Evolutionary conservation across 768 basidiomycete species (phyloP).

Genomic region (Pulveroboletus ravenelii): DNA sequence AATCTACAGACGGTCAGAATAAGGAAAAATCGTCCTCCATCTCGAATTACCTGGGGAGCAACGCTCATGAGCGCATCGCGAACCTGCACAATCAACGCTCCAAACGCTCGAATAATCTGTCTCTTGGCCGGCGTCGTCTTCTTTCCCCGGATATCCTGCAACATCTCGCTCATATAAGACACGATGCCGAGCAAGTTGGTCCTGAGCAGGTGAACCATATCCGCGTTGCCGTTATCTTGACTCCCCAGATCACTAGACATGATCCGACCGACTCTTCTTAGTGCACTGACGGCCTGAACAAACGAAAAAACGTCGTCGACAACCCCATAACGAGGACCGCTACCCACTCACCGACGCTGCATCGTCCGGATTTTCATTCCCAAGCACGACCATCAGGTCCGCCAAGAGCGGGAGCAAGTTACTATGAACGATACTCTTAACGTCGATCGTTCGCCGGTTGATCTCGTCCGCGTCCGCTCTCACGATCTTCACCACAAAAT

Average conservation of each 20-base stretch:
- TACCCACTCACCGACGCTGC: constrained; percentile 40
- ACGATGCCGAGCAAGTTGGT: constrained; percentile 81
- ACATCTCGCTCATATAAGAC: constrained; percentile 75
- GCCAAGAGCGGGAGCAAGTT: constrained; percentile 67
- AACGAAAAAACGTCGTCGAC: constrained; percentile 28
- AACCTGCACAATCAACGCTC: constrained; percentile 62
- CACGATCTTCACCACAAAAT: constrained; percentile 62
- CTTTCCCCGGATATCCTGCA: constrained; percentile 82
- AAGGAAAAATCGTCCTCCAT: constrained; percentile 2
- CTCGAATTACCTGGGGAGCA: constrained; percentile 72
- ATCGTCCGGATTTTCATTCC: constrained; percentile 53
- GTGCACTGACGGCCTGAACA: constrained; percentile 40
- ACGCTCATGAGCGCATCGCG: constrained; percentile 70
- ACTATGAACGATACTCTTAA: constrained; percentile 56
- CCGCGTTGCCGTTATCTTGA: constrained; percentile 28
- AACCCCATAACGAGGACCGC: constrained; percentile 22
- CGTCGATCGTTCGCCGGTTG: constrained; percentile 33
- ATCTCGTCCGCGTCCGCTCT: constrained; percentile 36
- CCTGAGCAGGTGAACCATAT: constrained; percentile 61
- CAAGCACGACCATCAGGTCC: constrained; percentile 72
- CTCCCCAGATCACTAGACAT: constrained; percentile 23
- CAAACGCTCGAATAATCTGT: constrained; percentile 76
- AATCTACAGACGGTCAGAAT: constrained; percentile 48
- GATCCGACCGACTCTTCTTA: constrained; percentile 41
- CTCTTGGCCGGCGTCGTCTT: constrained; percentile 63